These are phyloP conservation scores for Albugo laibachii DNA, from an alignment of 352 stramenopile species.

Conservation along the genomic window DNA sequence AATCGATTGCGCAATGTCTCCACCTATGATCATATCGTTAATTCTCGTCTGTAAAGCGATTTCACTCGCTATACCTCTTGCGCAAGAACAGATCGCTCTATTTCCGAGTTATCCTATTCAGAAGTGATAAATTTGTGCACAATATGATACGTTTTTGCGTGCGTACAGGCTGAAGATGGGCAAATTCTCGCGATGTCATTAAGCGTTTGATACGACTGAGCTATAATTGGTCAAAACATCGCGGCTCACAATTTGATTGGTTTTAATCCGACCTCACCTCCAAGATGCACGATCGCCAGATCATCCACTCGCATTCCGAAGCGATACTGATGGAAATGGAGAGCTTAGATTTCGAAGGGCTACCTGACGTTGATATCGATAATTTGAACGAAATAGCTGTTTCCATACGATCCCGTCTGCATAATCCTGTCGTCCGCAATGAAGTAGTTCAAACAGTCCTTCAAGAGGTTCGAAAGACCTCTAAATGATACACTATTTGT, in stretches of 20 bases:
- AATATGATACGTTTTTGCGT: neutral
- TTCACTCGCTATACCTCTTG: conserved; percentile 23
- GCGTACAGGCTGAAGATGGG: conserved; percentile 52
- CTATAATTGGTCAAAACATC: neutral
- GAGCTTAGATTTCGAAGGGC: neutral
- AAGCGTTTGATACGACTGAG: neutral
- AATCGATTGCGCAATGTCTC: conserved; percentile 50
- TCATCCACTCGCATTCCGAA: conserved; percentile 1
- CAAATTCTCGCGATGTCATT: conserved; percentile 46
- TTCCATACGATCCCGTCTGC: too few relatives aligned
- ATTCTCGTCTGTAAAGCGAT: neutral
- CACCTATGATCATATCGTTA: conserved; percentile 16
- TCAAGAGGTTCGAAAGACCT: too few relatives aligned
- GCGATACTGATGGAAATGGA: neutral
- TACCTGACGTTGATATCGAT: too few relatives aligned
- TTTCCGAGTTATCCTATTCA: conserved; percentile 65
- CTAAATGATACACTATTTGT: too few relatives aligned
- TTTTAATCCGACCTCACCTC: too few relatives aligned
- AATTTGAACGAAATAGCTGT: too few relatives aligned
- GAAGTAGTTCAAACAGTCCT: too few relatives aligned
- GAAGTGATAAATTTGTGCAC: neutral
- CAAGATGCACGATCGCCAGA: too few relatives aligned
- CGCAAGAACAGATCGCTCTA: conserved; percentile 58
- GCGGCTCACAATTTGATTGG: neutral
- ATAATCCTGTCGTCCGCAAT: too few relatives aligned